phyloP scores from a whole-genome alignment of 2,329 filamentous ascomycete species.

The Pyricularia pennisetigena region DNA sequence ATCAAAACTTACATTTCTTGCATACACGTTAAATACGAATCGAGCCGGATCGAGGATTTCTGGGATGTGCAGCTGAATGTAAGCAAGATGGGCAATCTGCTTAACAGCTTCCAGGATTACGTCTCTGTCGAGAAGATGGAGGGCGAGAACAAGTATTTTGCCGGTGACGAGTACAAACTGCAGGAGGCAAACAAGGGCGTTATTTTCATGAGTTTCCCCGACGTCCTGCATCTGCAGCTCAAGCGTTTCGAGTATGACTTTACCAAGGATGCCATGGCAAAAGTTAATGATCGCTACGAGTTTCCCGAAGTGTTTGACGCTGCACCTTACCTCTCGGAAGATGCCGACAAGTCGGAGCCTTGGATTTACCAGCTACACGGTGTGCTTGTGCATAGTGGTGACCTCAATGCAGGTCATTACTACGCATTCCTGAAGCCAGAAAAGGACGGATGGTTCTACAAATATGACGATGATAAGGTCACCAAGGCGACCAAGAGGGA shows the following conservation, averaged over 20 bases:
- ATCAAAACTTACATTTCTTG: constrained; percentile 98
- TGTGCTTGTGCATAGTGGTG: constrained; percentile 91
- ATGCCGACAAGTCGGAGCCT: constrained; percentile 77
- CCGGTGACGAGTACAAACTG: constrained; percentile 77
- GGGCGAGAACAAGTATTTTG: constrained; percentile 97
- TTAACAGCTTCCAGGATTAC: constrained; percentile 94
- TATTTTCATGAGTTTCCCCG: constrained; percentile 91
- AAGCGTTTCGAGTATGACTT: constrained; percentile 99
- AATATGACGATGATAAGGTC: constrained; percentile 94
- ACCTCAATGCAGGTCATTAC: constrained; percentile 95
- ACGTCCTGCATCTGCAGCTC: constrained; percentile 87
- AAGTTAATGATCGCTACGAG: constrained; percentile 89
- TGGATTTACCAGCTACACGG: constrained; percentile 92
- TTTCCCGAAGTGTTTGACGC: constrained; percentile 81
- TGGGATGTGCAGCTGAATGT: constrained; percentile 99
- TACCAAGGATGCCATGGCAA: constrained; percentile 95
- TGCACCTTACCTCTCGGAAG: constrained; percentile 74
- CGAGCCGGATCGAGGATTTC: constrained; percentile 89
- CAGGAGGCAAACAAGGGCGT: constrained; percentile 97
- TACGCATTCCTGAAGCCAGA: constrained; percentile 93
- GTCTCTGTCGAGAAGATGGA: constrained; percentile 94
- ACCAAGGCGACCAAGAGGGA: constrained; percentile 89
- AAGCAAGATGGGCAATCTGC: constrained; percentile 81
- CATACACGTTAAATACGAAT: constrained; percentile 97
- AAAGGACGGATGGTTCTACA: constrained; percentile 92